Conservation (phyloP, 768 basidiomycete species). For the Dendrothele bispora region DNA sequence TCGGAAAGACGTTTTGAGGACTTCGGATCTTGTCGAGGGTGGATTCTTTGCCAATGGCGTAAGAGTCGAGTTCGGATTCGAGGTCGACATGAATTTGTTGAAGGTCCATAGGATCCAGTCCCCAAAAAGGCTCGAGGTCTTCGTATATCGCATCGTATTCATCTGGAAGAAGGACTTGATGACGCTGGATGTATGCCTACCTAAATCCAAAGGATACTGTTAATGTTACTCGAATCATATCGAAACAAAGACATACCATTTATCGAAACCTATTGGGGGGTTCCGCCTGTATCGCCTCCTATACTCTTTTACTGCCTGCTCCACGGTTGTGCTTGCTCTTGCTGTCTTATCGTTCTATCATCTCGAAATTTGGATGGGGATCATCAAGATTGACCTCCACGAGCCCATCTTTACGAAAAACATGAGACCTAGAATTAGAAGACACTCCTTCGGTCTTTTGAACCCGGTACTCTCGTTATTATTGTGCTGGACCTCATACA, state of each 20-base stretch:
- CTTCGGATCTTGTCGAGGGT: not conserved
- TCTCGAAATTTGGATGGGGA: slow-evolving; percentile 73
- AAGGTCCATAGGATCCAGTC: slow-evolving; percentile 47
- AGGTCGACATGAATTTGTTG: slow-evolving; percentile 33
- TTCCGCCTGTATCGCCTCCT: slow-evolving; percentile 67
- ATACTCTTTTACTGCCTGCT: slow-evolving; percentile 78
- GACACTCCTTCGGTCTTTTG: too few species aligned
- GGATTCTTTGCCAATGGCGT: slow-evolving; percentile 38
- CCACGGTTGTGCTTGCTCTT: slow-evolving; percentile 73
- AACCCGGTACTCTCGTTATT: too few species aligned
- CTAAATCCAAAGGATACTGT: slow-evolving; percentile 18
- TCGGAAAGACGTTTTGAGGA: not conserved
- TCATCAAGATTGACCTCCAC: slow-evolving; percentile 40
- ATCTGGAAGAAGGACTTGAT: slow-evolving; percentile 78
- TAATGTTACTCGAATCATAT: not conserved
- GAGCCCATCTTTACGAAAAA: slow-evolving; percentile 36
- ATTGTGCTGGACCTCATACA: too few species aligned
- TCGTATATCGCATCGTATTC: slow-evolving; percentile 77
- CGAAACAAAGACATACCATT: slow-evolving; percentile 61
- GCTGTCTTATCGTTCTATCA: slow-evolving; percentile 63
- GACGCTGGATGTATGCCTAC: slow-evolving; percentile 60
- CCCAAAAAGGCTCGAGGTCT: slow-evolving; percentile 86
- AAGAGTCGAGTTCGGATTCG: slow-evolving; percentile 31
- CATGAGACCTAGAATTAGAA: too few species aligned
- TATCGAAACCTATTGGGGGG: slow-evolving; percentile 87